These are phyloP conservation scores for Heliocybe sulcata DNA, from an alignment of 1,284 basidiomycete species.

Conservation along the genomic window DNA sequence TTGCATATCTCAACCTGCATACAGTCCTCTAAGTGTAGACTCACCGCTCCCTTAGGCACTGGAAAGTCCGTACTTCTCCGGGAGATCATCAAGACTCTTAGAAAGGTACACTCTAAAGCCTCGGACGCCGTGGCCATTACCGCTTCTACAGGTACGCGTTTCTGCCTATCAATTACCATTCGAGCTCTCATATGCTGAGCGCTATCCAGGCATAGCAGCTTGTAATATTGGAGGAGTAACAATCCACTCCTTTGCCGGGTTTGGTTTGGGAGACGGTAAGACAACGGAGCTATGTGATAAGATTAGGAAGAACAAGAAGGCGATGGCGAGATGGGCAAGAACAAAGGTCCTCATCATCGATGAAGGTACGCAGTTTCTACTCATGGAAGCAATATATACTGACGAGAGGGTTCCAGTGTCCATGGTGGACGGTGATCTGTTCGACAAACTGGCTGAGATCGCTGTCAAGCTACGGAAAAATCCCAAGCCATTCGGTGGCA, in stretches of 20 bases:
- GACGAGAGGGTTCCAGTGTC: too few relatives aligned
- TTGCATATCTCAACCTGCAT: neutral
- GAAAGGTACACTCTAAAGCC: conserved; percentile 38
- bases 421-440: conserved; percentile 85
- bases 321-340: conserved; percentile 64
- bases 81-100: conserved; percentile 70
- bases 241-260: conserved; percentile 86
- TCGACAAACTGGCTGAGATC: conserved; percentile 81
- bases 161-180: neutral
- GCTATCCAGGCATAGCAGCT: conserved; percentile 68
- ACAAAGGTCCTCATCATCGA: conserved; percentile 85
- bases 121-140: conserved; percentile 74
- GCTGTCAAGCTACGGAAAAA: conserved; percentile 55
- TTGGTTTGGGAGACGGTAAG: conserved; percentile 71
- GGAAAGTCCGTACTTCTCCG: conserved; percentile 89
- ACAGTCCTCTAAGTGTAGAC: neutral
- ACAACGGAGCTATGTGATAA: conserved; percentile 51
- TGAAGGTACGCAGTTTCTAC: conserved; percentile 56
- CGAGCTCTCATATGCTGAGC: neutral
- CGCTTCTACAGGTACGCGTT: conserved; percentile 64
- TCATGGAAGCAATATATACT: neutral
- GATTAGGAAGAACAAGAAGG: conserved; percentile 61
- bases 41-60: conserved; percentile 47
- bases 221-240: conserved; percentile 90
- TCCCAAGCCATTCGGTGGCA: conserved; percentile 75